phyloP scores from a whole-genome alignment of 192 early-diverging fungal species.

The Coemansia sp. region DNA sequence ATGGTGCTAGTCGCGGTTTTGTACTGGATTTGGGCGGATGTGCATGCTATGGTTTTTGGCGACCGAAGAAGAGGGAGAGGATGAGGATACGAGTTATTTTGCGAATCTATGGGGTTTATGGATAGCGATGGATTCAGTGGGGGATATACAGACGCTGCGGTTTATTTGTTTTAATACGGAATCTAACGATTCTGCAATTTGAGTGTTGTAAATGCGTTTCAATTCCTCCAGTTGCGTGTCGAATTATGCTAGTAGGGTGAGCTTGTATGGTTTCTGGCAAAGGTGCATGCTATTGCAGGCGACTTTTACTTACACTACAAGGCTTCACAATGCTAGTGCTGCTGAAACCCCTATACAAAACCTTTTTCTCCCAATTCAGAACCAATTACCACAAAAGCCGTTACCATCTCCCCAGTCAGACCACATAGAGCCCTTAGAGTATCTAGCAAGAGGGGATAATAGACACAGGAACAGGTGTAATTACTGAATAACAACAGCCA shows the following conservation, averaged over 20 bases:
- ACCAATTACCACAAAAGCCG: not conserved
- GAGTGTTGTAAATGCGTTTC: not conserved
- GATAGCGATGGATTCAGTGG: not conserved
- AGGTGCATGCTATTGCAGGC: not conserved
- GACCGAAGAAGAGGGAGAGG: not conserved
- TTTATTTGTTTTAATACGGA: not conserved
- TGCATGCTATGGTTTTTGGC: conserved; percentile 12
- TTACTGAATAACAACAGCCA: not conserved
- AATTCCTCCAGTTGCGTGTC: not conserved
- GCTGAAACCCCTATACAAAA: not conserved
- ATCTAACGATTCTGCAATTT: not conserved
- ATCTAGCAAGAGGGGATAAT: not conserved
- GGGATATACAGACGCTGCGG: not conserved
- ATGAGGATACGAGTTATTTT: not conserved
- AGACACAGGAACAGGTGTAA: not conserved
- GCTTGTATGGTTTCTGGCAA: not conserved
- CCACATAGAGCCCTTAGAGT: not conserved
- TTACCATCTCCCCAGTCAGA: not conserved
- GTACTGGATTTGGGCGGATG: conserved; percentile 1
- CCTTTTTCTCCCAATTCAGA: not conserved
- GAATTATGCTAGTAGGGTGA: not conserved
- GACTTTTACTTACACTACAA: not conserved
- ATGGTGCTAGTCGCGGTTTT: not conserved
- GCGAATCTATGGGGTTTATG: not conserved
- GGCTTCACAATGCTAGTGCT: not conserved